Base-by-base conservation (phyloP, 495 filamentous ascomycete genomes). In the Trichoderma gamsii region DNA sequence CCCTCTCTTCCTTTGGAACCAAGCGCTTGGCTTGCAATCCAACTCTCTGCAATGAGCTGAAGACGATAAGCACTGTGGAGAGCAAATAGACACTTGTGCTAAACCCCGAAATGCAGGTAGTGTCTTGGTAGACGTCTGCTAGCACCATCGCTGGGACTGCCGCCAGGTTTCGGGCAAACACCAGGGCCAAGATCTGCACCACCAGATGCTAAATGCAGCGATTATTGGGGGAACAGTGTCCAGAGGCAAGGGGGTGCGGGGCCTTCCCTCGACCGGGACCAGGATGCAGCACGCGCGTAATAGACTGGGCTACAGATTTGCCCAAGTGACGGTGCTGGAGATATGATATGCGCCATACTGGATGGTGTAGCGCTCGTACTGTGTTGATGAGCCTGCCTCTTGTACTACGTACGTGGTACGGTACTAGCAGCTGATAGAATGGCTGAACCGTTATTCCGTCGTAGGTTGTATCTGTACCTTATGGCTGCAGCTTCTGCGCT, bases 101-200 rank as follows among this genome's bases (percentile, higher is more conserved):
- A 29, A 29, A 29, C 29, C 29, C 9, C 15, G 6, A 44, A 44
- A 44, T 44, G 7, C 41, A 16, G 15, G 41, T 16, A 51, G 46
- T 18, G n/a, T 29, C 29, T 4, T 29, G 4, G 49, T 6, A 23
- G n/a, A 9, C 49, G 49, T n/a, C 18, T 52, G 35, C 35, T 38
- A 38, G 35, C 35, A 38, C 35, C 35, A 38, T 38, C 35, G 35
- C 35, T 38, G 35, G 35, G 35, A 21, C 27, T 21, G 56, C 56
- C 21, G 27, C 3, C 16, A 35, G 15, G 56, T 29, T 61, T 61
- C 23, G 56, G 27, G 56, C 27, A 18, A 61, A 61, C 27, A 23
- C 25, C 27, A 61, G 25, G 56, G 56, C 56, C 56, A 32, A 61
- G 56, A 61, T 61, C 56, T 61, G 56, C 56, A 61, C 56, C 56